A percentile compares a stretch with the other conserved stretches of the same genome.
phyloP scores from a whole-genome alignment of 2,329 filamentous ascomycete genomes.

The Hymenotorrendiella dingleyae region DNA sequence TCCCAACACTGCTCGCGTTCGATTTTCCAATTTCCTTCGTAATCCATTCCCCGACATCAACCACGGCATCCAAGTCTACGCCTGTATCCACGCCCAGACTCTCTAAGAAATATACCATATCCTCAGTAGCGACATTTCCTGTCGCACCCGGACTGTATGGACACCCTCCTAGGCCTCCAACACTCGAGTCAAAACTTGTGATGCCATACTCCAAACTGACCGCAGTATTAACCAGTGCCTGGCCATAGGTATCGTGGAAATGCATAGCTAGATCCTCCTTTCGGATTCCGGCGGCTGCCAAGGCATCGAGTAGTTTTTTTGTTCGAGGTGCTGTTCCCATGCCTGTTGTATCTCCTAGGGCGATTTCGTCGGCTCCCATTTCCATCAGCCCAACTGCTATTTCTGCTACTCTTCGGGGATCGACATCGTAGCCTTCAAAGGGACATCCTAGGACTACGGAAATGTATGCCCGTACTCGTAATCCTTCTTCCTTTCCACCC shows the following conservation, averaged over 20 bases:
- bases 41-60: slow-evolving; percentile 69
- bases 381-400: slow-evolving; percentile 67
- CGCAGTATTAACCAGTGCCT: slow-evolving; percentile 76
- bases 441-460: slow-evolving; percentile 78
- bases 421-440: slow-evolving; percentile 61
- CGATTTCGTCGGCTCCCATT: slow-evolving; percentile 87
- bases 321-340: slow-evolving; percentile 78
- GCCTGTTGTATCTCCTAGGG: slow-evolving; percentile 83
- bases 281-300: slow-evolving; percentile 61
- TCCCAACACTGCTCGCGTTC: slow-evolving; percentile 63
- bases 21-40: slow-evolving; percentile 54
- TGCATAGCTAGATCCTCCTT: slow-evolving; percentile 71
- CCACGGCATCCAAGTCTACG: slow-evolving; percentile 60
- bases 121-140: slow-evolving; percentile 80
- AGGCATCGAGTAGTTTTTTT: slow-evolving; percentile 55
- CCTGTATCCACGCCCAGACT: slow-evolving; percentile 70
- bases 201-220: slow-evolving; percentile 73
- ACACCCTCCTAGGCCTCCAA: slow-evolving; percentile 77
- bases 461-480: slow-evolving; percentile 73
- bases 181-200: slow-evolving; percentile 71
- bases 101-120: slow-evolving; percentile 73
- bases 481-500: slow-evolving; percentile 55
- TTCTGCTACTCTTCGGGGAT: slow-evolving; percentile 57
- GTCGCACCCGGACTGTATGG: slow-evolving; percentile 82
- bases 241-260: slow-evolving; percentile 85